Evolutionary conservation across 345 rosid species (phyloP).

Genomic region (Raphanus sativus): DNA sequence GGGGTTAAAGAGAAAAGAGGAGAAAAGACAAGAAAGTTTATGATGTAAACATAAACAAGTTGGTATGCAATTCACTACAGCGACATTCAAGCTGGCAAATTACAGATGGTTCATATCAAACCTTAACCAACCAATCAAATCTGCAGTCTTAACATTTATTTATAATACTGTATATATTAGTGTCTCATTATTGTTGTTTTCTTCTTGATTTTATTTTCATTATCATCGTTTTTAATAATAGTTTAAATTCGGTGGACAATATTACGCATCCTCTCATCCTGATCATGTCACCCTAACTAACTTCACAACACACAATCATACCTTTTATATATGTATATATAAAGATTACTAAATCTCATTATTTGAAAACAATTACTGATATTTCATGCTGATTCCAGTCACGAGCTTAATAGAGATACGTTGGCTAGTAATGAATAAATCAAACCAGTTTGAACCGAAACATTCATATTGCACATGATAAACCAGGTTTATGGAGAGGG

Average conservation of each 20-base stretch:
- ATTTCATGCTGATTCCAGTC: background rate
- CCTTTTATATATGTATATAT: background rate
- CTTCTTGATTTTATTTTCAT: conserved; percentile 26
- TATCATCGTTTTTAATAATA: background rate
- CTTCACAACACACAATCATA: conserved; percentile 11
- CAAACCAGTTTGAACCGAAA: background rate
- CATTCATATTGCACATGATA: background rate
- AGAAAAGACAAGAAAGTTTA: conserved; percentile 18
- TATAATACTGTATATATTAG: background rate
- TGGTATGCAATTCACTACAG: conserved; percentile 29
- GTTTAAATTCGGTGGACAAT: conserved; percentile 10
- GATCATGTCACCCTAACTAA: conserved; percentile 39
- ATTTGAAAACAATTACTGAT: background rate
- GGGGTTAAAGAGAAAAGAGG: background rate
- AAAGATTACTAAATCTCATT: conserved; percentile 26
- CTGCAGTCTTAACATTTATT: conserved; percentile 1
- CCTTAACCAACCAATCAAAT: conserved; percentile 39
- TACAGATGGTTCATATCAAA: conserved; percentile 34
- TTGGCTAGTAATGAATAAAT: background rate
- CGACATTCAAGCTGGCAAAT: conserved; percentile 35
- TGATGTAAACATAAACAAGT: conserved; percentile 38
- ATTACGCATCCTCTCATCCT: conserved; percentile 31
- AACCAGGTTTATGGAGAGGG: background rate
- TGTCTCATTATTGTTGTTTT: background rate
- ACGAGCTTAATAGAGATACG: background rate